These are phyloP conservation scores for Fusarium domesticum DNA, from an alignment of 2,329 filamentous ascomycete species.

Conservation along the genomic window DNA sequence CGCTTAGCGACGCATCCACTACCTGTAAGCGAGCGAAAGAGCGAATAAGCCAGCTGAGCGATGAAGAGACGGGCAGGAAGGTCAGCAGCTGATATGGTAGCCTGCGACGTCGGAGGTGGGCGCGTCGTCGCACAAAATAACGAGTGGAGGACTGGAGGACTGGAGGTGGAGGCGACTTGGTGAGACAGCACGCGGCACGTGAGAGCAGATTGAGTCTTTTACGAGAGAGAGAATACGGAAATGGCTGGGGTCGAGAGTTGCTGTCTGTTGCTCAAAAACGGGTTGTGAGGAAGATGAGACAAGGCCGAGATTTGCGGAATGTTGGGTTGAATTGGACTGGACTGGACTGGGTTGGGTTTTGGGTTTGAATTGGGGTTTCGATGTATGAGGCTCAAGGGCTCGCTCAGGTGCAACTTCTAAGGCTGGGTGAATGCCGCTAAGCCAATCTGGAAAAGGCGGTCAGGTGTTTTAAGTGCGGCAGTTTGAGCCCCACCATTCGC, in stretches of 20 bases:
- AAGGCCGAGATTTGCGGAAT: neutral
- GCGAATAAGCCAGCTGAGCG: neutral
- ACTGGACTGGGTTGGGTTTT: neutral
- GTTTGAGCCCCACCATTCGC: neutral
- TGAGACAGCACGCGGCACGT: neutral
- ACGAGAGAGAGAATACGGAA: neutral
- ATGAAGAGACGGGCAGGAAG: neutral
- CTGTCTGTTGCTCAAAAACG: too few relatives aligned
- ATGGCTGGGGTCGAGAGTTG: neutral
- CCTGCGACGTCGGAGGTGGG: constrained; percentile 29
- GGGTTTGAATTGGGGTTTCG: neutral
- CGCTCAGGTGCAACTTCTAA: neutral
- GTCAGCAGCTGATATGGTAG: constrained; percentile 10
- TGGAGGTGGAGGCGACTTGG: neutral
- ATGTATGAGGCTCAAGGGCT: neutral
- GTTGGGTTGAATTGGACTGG: neutral
- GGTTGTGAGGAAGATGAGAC: too few relatives aligned
- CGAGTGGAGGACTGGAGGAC: neutral
- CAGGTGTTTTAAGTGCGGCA: neutral
- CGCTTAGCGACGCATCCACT: too few relatives aligned
- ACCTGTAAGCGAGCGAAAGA: neutral
- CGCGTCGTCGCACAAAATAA: constrained; percentile 19
- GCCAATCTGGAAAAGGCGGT: neutral
- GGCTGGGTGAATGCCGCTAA: neutral
- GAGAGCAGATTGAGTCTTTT: neutral